Evolutionary conservation across 1,139 yeast genomes (phyloP), one percentile per base, ranked within the genome.

Genomic region (Schizosaccharomyces versatilis): DNA sequence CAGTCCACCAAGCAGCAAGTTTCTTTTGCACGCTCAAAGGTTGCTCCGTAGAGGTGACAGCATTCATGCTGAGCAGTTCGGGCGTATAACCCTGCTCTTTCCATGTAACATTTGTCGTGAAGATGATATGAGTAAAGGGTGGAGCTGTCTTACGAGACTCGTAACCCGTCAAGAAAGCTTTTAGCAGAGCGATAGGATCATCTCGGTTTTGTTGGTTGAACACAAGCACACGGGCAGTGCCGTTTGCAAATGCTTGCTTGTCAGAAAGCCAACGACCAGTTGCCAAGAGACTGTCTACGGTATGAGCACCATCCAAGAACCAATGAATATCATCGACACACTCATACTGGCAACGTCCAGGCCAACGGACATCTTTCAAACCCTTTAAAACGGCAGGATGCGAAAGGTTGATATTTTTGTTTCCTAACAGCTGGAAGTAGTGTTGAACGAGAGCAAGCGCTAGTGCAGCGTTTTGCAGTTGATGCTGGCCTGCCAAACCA

Each of bases 181-280:
- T 69, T 67, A 41, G 88, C 72, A 41, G 93, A 71, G 3, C 75
- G 76, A 47, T 72, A 74, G 10, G 93, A 10, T 38, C 93, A 63
- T 88, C 95, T 63, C 98, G 75, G 36, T 86, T 84, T 67, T 93
- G 98, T 67, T 93, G 98, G 66, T 93, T 93, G 70, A 93, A 93
- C 7, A 90, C 67, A 24, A 93, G 72, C 6, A 81, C 77, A 24
- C 62, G 66, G 49, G 58, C 54, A 53, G 59, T 38, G 6, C 42
- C 52, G 42, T 60, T 54, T 54, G 59, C 65, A 70, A 42, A 58
- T 59, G 36, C 59, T 60, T 17, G 63, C 61, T 51, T 62, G 60
- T 1, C 65, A 60, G 6, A 17, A 65, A 67, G n/a, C 67, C 65
- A 17, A 69, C 62, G 41, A 70, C 52, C 52, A 0, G 96, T 84